Percentiles rank a stretch among this genome's conserved stretches.
phyloP scores from a whole-genome alignment of 2,329 filamentous ascomycete species.

The Fusarium chaquense region DNA sequence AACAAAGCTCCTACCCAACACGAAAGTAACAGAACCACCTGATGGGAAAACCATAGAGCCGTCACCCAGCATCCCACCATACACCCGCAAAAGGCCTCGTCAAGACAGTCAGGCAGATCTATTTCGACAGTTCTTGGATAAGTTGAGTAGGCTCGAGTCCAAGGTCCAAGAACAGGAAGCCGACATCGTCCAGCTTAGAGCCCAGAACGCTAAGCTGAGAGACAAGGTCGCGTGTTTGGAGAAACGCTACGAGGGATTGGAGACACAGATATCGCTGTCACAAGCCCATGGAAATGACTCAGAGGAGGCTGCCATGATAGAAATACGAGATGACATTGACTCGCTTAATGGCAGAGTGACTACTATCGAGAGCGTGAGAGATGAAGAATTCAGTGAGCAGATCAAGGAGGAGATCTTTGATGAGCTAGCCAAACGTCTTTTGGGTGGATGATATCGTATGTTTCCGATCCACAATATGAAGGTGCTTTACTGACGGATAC shows the following conservation, averaged over 20 bases:
- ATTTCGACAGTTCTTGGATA: conserved; percentile 12
- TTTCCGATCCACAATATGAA: not conserved
- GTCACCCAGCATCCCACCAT: not conserved
- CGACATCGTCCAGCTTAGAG: conserved; percentile 10
- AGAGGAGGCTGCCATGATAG: conserved; percentile 13
- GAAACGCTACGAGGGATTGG: conserved; percentile 4
- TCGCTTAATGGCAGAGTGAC: conserved; percentile 11
- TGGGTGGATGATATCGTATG: not conserved
- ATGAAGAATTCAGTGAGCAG: conserved; percentile 1
- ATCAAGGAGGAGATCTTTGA: conserved; percentile 25
- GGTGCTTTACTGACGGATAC: not conserved
- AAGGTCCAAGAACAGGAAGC: conserved; percentile 14
- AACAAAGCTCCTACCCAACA: not conserved
- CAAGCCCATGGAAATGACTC: conserved; percentile 1
- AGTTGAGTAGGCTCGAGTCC: conserved; percentile 17
- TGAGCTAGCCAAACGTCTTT: conserved; percentile 16
- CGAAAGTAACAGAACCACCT: not conserved
- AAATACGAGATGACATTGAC: conserved; percentile 20
- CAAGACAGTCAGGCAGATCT: conserved; percentile 13
- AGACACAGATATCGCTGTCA: not conserved
- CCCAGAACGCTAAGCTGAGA: conserved; percentile 1
- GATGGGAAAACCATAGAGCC: too few relatives aligned
- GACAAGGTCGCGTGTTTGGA: conserved; percentile 5
- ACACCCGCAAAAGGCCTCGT: conserved; percentile 11
- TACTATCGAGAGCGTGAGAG: conserved; percentile 2